Percentiles rank a stretch among this genome's conserved stretches.
Evolutionary conservation across 805 yeast species (phyloP).

Genomic region (Spathaspora arborariae): DNA sequence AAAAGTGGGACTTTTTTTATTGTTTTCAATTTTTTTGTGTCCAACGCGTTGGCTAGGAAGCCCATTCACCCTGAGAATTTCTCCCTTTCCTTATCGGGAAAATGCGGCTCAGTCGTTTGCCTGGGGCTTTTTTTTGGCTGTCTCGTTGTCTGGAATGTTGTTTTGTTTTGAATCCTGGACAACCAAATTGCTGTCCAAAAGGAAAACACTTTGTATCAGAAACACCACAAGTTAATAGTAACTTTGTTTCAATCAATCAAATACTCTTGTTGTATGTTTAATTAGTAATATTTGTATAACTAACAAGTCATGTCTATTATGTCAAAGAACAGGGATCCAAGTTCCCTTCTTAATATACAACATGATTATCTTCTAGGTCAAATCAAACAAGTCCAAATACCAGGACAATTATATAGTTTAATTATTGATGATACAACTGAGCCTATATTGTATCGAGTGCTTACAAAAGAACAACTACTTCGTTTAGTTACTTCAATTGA

Average conservation of each 20-base stretch:
- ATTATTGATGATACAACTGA: slow-evolving; percentile 58
- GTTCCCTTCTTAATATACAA: slow-evolving; percentile 26
- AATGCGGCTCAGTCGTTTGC: not conserved
- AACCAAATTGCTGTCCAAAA: no score
- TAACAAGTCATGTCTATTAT: not conserved
- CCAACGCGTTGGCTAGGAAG: not conserved
- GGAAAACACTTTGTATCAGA: no score
- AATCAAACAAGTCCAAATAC: slow-evolving; percentile 26
- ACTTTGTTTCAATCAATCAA: no score
- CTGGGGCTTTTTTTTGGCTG: not conserved
- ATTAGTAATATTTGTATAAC: no score
- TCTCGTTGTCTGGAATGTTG: no score
- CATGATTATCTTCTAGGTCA: slow-evolving; percentile 23
- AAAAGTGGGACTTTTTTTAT: no score
- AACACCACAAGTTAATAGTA: no score
- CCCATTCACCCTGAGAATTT: no score
- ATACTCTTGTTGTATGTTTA: no score
- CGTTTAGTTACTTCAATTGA: slow-evolving; percentile 62
- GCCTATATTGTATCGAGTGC: slow-evolving; percentile 42
- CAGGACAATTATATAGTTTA: slow-evolving; percentile 34
- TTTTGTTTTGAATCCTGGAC: no score
- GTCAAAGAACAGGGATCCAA: slow-evolving; percentile 16
- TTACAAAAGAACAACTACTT: slow-evolving; percentile 46
- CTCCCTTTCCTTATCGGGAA: not conserved
- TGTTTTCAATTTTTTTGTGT: no score